These are phyloP conservation scores for Moesziomyces sp. DNA, from an alignment of 1,284 basidiomycete species.

Conservation along the genomic window DNA sequence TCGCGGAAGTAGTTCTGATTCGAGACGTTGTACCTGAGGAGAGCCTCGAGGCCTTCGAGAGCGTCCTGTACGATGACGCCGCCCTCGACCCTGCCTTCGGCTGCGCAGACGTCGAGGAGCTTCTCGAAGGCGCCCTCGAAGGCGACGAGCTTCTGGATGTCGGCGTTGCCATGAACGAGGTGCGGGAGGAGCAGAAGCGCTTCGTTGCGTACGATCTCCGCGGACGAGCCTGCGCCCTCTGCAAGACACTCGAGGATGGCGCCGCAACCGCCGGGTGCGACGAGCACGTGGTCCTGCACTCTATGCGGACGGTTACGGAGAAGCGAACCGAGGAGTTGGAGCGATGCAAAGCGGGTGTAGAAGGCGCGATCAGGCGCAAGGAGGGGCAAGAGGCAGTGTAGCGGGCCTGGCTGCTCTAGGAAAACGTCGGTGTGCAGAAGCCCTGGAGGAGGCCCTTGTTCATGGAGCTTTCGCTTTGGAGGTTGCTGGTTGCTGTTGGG, in stretches of 20 bases:
- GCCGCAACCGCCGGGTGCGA: slow-evolving; percentile 78
- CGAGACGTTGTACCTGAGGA: slow-evolving; percentile 91
- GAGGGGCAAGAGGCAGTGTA: slow-evolving; percentile 81
- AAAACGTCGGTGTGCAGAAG: slow-evolving; percentile 79
- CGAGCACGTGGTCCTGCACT: slow-evolving; percentile 89
- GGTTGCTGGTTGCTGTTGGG: slow-evolving; percentile 18
- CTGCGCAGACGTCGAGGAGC: slow-evolving; percentile 85
- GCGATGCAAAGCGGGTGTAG: slow-evolving; percentile 85
- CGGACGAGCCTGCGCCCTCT: slow-evolving; percentile 68
- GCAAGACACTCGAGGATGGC: slow-evolving; percentile 74
- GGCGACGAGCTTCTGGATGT: slow-evolving; percentile 95
- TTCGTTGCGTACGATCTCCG: slow-evolving; percentile 66
- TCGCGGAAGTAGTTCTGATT: slow-evolving; percentile 99
- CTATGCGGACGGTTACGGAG: slow-evolving; percentile 75
- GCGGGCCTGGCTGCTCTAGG: slow-evolving; percentile 77
- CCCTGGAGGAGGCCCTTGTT: slow-evolving; percentile 72
- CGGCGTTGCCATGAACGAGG: slow-evolving; percentile 84
- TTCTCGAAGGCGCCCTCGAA: slow-evolving; percentile 98
- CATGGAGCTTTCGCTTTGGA: slow-evolving; percentile 32
- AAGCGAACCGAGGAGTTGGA: slow-evolving; percentile 86
- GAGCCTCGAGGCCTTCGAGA: slow-evolving; percentile 81
- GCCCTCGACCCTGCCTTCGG: slow-evolving; percentile 88
- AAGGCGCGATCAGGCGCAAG: slow-evolving; percentile 71
- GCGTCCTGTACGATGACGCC: slow-evolving; percentile 88
- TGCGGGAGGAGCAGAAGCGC: slow-evolving; percentile 81